Evolutionary conservation across 306 rosid species (phyloP).

Genomic region (Dryas alaskensis): DNA sequence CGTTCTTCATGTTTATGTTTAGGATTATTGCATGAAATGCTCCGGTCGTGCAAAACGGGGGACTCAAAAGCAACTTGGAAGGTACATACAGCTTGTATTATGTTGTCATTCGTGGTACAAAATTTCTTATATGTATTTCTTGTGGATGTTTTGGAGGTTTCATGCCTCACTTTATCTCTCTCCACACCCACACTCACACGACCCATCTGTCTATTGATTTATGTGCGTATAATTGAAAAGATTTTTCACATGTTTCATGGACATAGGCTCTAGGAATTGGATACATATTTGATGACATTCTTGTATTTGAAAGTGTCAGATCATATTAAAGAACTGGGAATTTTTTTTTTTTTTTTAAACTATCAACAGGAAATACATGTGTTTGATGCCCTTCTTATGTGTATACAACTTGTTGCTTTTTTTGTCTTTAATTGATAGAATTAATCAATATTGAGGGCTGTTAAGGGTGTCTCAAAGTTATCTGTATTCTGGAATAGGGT

Average conservation of each 20-base stretch:
- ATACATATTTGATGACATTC: background rate
- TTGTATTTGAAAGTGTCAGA: too few relatives aligned
- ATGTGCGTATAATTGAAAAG: background rate
- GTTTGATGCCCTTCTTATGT: background rate
- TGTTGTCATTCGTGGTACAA: background rate
- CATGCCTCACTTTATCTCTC: background rate
- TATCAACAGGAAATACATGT: background rate
- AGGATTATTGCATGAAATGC: slow-evolving; percentile 93
- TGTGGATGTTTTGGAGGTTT: background rate
- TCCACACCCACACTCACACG: background rate
- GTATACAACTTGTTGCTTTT: background rate
- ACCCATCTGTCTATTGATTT: background rate
- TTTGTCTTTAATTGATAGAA: background rate
- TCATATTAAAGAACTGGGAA: background rate
- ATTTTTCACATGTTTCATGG: background rate
- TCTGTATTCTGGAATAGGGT: background rate
- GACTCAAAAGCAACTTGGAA: slow-evolving; percentile 94
- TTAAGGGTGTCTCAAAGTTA: background rate
- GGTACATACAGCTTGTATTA: slow-evolving; percentile 43
- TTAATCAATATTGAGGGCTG: background rate
- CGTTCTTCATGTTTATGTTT: slow-evolving; percentile 12
- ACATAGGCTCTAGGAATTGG: background rate
- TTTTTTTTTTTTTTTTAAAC: background rate
- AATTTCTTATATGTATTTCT: background rate
- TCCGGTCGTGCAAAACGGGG: slow-evolving; percentile 73